A percentile compares a stretch with the other conserved stretches of the same genome.
phyloP scores from a whole-genome alignment of 192 early-diverging fungal genomes.

The Linnemannia zychae region DNA sequence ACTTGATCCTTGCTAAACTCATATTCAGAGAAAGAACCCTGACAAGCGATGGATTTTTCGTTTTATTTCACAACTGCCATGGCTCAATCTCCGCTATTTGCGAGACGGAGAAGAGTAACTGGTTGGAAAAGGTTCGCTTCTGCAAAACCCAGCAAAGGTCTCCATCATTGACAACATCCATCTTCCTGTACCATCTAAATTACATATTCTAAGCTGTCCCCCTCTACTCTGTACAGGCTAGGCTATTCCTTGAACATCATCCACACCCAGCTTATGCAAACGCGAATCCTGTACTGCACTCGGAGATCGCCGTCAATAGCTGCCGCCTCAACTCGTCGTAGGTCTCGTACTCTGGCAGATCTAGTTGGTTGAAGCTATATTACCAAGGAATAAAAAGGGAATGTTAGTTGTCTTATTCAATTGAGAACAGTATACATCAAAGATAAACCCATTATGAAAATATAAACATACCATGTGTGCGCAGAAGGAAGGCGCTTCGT shows the following conservation, averaged over 20 bases:
- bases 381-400: slow-evolving; percentile 18
- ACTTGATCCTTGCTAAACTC: too few species aligned
- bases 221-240: too few species aligned
- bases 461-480: slow-evolving; percentile 89
- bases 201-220: too few species aligned
- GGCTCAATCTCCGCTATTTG: too few species aligned
- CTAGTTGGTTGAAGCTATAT: slow-evolving; percentile 96
- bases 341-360: slow-evolving; percentile 92
- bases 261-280: slow-evolving; percentile 57
- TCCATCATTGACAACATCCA: too few species aligned
- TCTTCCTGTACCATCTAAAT: too few species aligned
- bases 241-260: background rate
- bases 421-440: slow-evolving; percentile 22
- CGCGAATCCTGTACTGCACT: slow-evolving; percentile 93
- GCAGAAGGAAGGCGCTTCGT: slow-evolving; percentile 92
- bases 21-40: too few species aligned
- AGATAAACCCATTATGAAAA: background rate
- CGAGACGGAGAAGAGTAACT: too few species aligned
- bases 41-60: too few species aligned
- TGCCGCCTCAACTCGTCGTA: slow-evolving; percentile 90
- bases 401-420: background rate
- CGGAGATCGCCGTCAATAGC: slow-evolving; percentile 90
- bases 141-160: too few species aligned
- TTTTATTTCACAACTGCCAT: too few species aligned
- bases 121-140: too few species aligned